These are phyloP conservation scores for Dipteronia sinensis DNA, from an alignment of 345 rosid genomes.

Conservation along the genomic window DNA sequence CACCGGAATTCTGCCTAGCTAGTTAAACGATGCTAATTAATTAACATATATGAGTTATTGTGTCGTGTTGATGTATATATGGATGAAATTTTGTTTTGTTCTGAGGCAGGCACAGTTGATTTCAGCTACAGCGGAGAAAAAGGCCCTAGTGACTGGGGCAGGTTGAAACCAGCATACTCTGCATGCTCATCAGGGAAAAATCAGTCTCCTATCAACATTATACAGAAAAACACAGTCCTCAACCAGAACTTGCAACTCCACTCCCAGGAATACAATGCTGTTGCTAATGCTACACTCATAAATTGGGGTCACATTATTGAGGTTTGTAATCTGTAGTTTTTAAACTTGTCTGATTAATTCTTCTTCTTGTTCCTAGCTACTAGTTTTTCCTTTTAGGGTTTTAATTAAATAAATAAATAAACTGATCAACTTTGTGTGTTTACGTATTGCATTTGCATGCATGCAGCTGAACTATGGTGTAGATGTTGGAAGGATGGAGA, in stretches of 20 bases:
- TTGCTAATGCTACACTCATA: slow-evolving; percentile 55
- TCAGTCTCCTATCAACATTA: slow-evolving; percentile 75
- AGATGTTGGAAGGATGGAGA: slow-evolving; percentile 36
- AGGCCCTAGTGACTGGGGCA: slow-evolving; percentile 62
- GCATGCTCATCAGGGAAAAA: slow-evolving; percentile 50
- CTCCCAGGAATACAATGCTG: slow-evolving; percentile 33
- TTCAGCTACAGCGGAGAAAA: slow-evolving; percentile 44
- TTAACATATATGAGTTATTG: neutral
- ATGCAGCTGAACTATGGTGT: slow-evolving; percentile 40
- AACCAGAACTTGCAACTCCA: slow-evolving; percentile 34
- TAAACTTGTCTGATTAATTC: no score
- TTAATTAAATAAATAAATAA: neutral
- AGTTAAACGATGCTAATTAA: no score
- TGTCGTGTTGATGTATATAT: neutral
- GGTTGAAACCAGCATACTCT: slow-evolving; percentile 33
- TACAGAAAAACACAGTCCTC: slow-evolving; percentile 19
- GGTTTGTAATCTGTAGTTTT: slow-evolving; percentile 25
- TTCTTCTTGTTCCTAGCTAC: neutral
- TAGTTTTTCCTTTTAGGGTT: neutral
- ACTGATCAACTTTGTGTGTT: neutral
- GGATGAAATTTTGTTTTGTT: neutral
- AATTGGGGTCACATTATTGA: slow-evolving; percentile 44
- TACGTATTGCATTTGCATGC: no score
- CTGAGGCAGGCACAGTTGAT: neutral
- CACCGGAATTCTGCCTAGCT: no score